Evolutionary conservation across 495 filamentous ascomycete genomes (phyloP).

Genomic region (Annulohypoxylon maeteangense): DNA sequence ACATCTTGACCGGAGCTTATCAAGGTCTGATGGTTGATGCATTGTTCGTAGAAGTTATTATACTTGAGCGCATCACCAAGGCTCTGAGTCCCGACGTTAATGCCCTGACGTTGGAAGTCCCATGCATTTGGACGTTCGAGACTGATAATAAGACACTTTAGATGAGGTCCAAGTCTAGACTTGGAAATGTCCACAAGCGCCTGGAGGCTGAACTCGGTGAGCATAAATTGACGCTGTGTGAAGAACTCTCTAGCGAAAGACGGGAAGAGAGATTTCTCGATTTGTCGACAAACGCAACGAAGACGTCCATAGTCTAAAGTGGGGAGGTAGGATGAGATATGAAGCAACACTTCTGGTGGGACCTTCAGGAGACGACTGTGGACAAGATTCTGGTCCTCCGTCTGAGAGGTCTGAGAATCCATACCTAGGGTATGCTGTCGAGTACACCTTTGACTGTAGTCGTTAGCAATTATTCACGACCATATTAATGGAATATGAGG

Average conservation of each 20-base stretch:
- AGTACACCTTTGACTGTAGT: neutral
- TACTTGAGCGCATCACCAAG: neutral
- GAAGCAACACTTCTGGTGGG: slow-evolving; percentile 54
- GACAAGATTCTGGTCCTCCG: neutral
- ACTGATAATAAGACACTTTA: slow-evolving; percentile 62
- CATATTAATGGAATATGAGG: neutral
- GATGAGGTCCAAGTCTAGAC: slow-evolving; percentile 50
- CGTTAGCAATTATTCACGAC: neutral
- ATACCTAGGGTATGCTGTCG: neutral
- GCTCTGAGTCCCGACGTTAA: neutral
- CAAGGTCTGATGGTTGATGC: slow-evolving; percentile 47
- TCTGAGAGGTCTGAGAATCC: slow-evolving; percentile 10
- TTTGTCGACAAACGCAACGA: slow-evolving; percentile 55
- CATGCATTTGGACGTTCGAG: slow-evolving; percentile 45
- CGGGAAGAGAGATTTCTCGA: slow-evolving; percentile 57
- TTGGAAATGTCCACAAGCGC: slow-evolving; percentile 65
- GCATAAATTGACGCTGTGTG: slow-evolving; percentile 65
- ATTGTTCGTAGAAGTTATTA: slow-evolving; percentile 16
- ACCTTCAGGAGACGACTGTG: slow-evolving; percentile 30
- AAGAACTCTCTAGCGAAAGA: slow-evolving; percentile 66
- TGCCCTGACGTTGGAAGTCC: neutral
- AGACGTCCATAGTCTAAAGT: slow-evolving; percentile 60
- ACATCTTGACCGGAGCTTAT: slow-evolving; percentile 52
- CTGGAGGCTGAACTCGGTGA: slow-evolving; percentile 58
- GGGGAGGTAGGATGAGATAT: slow-evolving; percentile 54